Percentiles rank a stretch among this genome's conserved stretches.
Evolutionary conservation across 164 flowering plant genomes (phyloP).

Genomic region (Liquidambar formosana): DNA sequence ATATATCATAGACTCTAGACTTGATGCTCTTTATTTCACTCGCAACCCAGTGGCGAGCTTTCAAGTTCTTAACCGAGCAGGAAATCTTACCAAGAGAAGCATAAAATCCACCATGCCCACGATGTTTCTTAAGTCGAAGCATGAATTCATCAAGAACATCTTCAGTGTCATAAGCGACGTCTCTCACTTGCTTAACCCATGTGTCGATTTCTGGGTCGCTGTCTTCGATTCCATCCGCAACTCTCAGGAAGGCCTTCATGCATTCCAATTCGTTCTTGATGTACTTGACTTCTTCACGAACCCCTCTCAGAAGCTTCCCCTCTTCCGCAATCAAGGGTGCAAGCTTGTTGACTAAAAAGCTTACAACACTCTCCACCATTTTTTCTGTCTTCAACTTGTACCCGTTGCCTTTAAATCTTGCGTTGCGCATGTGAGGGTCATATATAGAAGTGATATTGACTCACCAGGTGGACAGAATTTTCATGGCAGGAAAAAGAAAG

Average conservation of each 20-base stretch:
- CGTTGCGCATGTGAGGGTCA: no score
- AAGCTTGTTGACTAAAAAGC: constrained; percentile 5
- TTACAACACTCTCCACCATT: constrained; percentile 8
- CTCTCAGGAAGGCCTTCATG: constrained; percentile 6
- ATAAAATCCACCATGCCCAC: not conserved
- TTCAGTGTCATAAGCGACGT: not conserved
- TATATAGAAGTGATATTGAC: no score
- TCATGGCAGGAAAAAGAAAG: no score
- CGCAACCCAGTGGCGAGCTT: not conserved
- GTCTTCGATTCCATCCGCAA: constrained; percentile 7
- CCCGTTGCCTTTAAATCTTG: no score
- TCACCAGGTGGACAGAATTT: no score
- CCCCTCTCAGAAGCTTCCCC: constrained; percentile 1
- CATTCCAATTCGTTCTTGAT: constrained; percentile 3
- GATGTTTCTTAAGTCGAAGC: not conserved
- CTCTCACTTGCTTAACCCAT: constrained; percentile 13
- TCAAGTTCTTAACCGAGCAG: no score
- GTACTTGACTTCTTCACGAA: not conserved
- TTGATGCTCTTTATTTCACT: not conserved
- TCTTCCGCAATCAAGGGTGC: not conserved
- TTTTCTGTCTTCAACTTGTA: not conserved
- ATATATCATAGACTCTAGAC: no score
- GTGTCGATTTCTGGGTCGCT: constrained; percentile 3
- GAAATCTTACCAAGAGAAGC: no score
- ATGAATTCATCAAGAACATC: constrained; percentile 4